A percentile compares a stretch with the other conserved stretches of the same genome.
phyloP scores from a whole-genome alignment of 345 rosid genomes.

The Pseudoturritis turrita region DNA sequence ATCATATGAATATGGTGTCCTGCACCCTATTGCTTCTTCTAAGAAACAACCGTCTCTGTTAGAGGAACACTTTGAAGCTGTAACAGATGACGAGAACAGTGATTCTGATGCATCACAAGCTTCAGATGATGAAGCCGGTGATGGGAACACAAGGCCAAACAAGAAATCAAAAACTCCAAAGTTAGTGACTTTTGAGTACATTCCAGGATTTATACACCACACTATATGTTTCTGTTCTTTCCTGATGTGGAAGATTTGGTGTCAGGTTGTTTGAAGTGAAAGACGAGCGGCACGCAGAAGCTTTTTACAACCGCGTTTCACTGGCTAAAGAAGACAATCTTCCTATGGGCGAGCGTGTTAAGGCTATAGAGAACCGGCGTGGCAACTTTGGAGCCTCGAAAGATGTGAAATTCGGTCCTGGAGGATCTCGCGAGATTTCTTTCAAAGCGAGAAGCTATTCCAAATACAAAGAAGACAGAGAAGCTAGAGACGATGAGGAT shows the following conservation, averaged over 20 bases:
- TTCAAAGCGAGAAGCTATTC: conserved; percentile 57
- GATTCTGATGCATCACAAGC: conserved; percentile 54
- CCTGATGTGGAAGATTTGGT: conserved; percentile 4
- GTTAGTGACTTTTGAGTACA: conserved; percentile 35
- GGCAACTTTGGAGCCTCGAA: conserved; percentile 32
- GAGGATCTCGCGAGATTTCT: conserved; percentile 87
- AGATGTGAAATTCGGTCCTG: conserved; percentile 72
- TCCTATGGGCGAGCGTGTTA: conserved; percentile 75
- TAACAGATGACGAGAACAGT: conserved; percentile 50
- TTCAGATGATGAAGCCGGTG: conserved; percentile 44
- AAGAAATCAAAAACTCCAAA: conserved; percentile 61
- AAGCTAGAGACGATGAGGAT: conserved; percentile 34
- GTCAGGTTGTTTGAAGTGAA: conserved; percentile 75
- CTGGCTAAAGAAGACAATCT: conserved; percentile 72
- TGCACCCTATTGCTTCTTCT: conserved; percentile 68
- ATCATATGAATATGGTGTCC: conserved; percentile 58
- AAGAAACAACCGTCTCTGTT: conserved; percentile 57
- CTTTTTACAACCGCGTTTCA: conserved; percentile 56
- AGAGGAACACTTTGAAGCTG: conserved; percentile 83
- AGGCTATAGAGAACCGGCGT: conserved; percentile 45
- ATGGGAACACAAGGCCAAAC: conserved; percentile 29
- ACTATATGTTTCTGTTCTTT: neutral
- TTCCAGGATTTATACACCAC: neutral
- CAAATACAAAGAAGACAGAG: conserved; percentile 58
- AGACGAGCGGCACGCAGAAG: conserved; percentile 84